Percentiles rank a stretch among this genome's conserved stretches.
Evolutionary conservation across 2,329 filamentous ascomycete genomes (phyloP).

Genomic region (Anthostomella pinea): DNA sequence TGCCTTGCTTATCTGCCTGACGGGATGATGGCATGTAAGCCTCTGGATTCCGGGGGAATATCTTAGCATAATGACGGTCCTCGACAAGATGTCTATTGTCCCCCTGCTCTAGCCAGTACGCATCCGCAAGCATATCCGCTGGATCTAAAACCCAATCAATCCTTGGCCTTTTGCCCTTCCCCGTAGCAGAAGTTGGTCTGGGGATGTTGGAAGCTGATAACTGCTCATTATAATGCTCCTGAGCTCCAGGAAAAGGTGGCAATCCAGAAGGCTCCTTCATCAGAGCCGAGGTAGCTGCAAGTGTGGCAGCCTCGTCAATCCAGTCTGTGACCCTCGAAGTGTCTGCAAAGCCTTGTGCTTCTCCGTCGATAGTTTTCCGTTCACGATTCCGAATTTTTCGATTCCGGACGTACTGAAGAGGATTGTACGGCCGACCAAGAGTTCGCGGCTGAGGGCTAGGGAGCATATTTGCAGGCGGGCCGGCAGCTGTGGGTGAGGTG

Average conservation of each 20-base stretch:
- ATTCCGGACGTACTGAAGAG: slow-evolving; percentile 88
- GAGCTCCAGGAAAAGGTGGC: slow-evolving; percentile 46
- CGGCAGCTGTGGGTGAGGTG: slow-evolving; percentile 35
- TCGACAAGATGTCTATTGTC: slow-evolving; percentile 79
- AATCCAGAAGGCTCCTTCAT: slow-evolving; percentile 36
- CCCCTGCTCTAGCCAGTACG: slow-evolving; percentile 83
- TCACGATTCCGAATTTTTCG: slow-evolving; percentile 80
- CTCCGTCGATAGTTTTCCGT: slow-evolving; percentile 69
- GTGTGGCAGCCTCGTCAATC: slow-evolving; percentile 66
- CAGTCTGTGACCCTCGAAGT: slow-evolving; percentile 68
- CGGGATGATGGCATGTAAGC: slow-evolving; percentile 11
- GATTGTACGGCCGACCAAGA: slow-evolving; percentile 78
- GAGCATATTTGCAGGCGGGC: slow-evolving; percentile 26
- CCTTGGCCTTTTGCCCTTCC: slow-evolving; percentile 67
- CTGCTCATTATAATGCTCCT: slow-evolving; percentile 42
- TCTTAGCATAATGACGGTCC: slow-evolving; percentile 70
- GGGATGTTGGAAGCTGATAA: slow-evolving; percentile 35
- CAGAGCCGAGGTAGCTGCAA: slow-evolving; percentile 38
- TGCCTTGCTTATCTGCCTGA: slow-evolving; percentile 16
- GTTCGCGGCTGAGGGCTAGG: slow-evolving; percentile 33
- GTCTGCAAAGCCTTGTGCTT: slow-evolving; percentile 75
- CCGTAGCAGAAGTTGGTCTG: slow-evolving; percentile 40
- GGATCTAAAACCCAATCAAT: slow-evolving; percentile 84
- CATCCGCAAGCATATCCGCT: slow-evolving; percentile 83
- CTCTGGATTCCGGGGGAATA: slow-evolving; percentile 52